Evolutionary conservation across 2,329 filamentous ascomycete species (phyloP).

Genomic region (Cercospora berteroae): DNA sequence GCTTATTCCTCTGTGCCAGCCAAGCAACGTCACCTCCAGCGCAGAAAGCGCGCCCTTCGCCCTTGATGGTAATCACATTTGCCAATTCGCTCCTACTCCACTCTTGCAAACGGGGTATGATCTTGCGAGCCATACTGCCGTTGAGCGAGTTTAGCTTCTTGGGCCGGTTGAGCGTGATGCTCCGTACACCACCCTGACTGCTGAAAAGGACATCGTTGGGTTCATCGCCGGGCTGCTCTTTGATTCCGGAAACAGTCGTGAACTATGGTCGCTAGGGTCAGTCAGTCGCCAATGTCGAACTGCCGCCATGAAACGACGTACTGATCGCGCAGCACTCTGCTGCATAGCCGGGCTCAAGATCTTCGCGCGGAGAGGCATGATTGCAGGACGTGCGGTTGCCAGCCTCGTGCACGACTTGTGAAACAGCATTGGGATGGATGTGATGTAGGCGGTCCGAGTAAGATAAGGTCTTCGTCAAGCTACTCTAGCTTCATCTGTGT

Average conservation of each 20-base stretch:
- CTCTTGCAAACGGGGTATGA: constrained; percentile 81
- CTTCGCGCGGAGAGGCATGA: constrained; percentile 80
- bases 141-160: constrained; percentile 89
- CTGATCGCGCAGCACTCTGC: constrained; percentile 23
- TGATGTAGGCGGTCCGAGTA: background rate
- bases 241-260: constrained; percentile 38
- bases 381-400: constrained; percentile 40
- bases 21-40: constrained; percentile 86
- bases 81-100: constrained; percentile 95
- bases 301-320: constrained; percentile 14
- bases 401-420: constrained; percentile 42
- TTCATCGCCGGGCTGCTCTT: constrained; percentile 66
- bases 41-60: constrained; percentile 82
- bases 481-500: constrained; percentile 18
- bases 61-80: constrained; percentile 89
- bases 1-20: constrained; percentile 70
- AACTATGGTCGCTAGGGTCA: constrained; percentile 35
- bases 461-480: constrained; percentile 5
- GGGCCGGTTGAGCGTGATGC: constrained; percentile 90
- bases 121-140: constrained; percentile 92
- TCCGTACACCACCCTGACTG: constrained; percentile 83
- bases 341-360: constrained; percentile 25
- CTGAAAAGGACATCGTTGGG: constrained; percentile 90
- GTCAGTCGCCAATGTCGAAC: constrained; percentile 29
- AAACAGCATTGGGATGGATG: constrained; percentile 45